phyloP scores from a whole-genome alignment of 176 grass and related monocot genomes.

The Musa troglodytarum region DNA sequence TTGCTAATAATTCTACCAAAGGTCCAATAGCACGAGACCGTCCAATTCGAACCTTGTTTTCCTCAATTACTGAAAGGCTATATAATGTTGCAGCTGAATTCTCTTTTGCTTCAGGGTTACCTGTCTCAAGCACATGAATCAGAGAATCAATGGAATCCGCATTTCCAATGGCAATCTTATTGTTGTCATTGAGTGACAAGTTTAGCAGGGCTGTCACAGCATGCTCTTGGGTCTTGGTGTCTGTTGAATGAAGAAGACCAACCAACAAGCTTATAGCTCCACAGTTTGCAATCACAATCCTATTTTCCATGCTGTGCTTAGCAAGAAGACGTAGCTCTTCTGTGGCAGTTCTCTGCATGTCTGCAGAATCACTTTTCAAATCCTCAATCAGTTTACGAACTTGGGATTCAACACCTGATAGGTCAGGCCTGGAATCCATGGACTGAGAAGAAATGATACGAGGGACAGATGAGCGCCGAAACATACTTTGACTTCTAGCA shows the following conservation, averaged over 20 bases:
- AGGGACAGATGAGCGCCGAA: slow-evolving; percentile 41
- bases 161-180: slow-evolving; percentile 55
- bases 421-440: slow-evolving; percentile 49
- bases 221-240: slow-evolving; percentile 57
- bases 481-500: slow-evolving; percentile 36
- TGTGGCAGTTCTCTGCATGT: slow-evolving; percentile 39
- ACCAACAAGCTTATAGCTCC: slow-evolving; percentile 55
- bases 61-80: slow-evolving; percentile 68
- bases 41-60: slow-evolving; percentile 61
- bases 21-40: slow-evolving; percentile 59
- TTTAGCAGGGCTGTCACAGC: slow-evolving; percentile 67
- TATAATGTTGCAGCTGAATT: slow-evolving; percentile 69
- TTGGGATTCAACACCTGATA: slow-evolving; percentile 34
- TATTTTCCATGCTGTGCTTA: slow-evolving; percentile 57
- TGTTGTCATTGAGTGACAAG: slow-evolving; percentile 68
- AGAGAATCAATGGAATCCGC: slow-evolving; percentile 52
- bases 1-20: slow-evolving; percentile 53
- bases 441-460: slow-evolving; percentile 51
- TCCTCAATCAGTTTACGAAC: slow-evolving; percentile 44
- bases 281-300: slow-evolving; percentile 43
- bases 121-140: slow-evolving; percentile 56
- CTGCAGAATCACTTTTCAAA: slow-evolving; percentile 46
- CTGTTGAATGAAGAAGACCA: slow-evolving; percentile 54
- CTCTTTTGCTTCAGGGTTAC: slow-evolving; percentile 69
- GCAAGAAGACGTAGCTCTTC: slow-evolving; percentile 53